Conservation (phyloP, 2,329 filamentous ascomycete genomes). For the Fusarium sp. region DNA sequence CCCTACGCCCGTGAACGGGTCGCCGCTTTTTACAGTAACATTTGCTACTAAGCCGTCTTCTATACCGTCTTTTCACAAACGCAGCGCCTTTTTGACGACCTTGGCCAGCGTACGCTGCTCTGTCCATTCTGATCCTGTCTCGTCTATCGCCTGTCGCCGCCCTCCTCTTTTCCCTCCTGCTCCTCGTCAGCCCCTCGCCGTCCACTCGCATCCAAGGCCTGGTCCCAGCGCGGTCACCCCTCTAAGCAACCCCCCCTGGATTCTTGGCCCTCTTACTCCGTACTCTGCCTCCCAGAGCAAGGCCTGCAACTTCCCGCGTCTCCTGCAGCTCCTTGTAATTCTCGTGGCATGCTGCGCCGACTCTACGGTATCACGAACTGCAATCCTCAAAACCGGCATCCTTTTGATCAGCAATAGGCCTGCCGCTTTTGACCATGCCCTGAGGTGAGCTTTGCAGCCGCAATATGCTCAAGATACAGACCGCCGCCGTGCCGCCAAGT, state of each 20-base stretch:
- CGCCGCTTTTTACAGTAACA: slow-evolving; percentile 19
- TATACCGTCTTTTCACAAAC: slow-evolving; percentile 39
- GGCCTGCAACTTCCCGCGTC: slow-evolving; percentile 43
- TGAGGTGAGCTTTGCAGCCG: slow-evolving; percentile 54
- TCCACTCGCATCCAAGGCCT: slow-evolving; percentile 42
- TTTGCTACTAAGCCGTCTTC: slow-evolving; percentile 24
- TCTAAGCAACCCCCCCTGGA: slow-evolving; percentile 42
- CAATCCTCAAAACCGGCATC: slow-evolving; percentile 31
- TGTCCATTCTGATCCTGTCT: slow-evolving; percentile 32
- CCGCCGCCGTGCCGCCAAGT: slow-evolving; percentile 52
- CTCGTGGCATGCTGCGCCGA: slow-evolving; percentile 41
- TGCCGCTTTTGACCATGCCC: slow-evolving; percentile 55
- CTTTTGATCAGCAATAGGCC: slow-evolving; percentile 51
- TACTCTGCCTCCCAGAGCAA: slow-evolving; percentile 32
- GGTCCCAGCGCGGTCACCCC: slow-evolving; percentile 41
- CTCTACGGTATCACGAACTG: slow-evolving; percentile 34
- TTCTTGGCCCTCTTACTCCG: slow-evolving; percentile 36
- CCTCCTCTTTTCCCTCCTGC: slow-evolving; percentile 14
- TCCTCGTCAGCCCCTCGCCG: slow-evolving; percentile 42
- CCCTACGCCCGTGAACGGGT: slow-evolving; percentile 6
- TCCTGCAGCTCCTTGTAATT: slow-evolving; percentile 36
- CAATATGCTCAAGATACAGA: slow-evolving; percentile 53
- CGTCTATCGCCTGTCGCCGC: slow-evolving; percentile 34
- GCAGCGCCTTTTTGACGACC: slow-evolving; percentile 13
- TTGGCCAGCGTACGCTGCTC: slow-evolving; percentile 8